These are phyloP conservation scores for Saturnispora hagleri DNA, from an alignment of 805 yeast genomes.

Conservation along the genomic window DNA sequence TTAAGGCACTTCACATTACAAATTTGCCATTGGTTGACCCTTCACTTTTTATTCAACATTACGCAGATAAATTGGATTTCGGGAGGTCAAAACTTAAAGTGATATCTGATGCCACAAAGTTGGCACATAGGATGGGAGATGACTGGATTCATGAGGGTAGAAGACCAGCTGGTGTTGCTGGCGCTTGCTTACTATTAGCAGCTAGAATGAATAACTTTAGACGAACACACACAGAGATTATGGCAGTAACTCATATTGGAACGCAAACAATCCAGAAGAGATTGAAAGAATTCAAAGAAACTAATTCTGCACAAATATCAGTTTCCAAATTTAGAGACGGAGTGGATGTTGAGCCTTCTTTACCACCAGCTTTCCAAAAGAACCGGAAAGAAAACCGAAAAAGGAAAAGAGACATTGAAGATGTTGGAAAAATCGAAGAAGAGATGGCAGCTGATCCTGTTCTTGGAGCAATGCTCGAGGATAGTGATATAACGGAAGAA, in stretches of 20 bases:
- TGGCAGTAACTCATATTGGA: constrained; percentile 91
- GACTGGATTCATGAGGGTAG: constrained; percentile 98
- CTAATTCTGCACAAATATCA: constrained; percentile 65
- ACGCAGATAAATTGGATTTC: constrained; percentile 79
- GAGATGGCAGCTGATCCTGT: constrained; percentile 35
- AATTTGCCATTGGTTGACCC: constrained; percentile 88
- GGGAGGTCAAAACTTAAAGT: constrained; percentile 69
- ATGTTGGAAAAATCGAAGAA: constrained; percentile 32
- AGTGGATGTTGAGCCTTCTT: constrained; percentile 35
- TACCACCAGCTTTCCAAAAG: constrained; percentile 76
- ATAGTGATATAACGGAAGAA: constrained; percentile 35
- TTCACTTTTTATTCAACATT: constrained; percentile 84
- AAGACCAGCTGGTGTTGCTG: constrained; percentile 97
- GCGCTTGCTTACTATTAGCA: constrained; percentile 88
- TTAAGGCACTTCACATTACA: constrained; percentile 71
- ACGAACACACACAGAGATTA: constrained; percentile 87
- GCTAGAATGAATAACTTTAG: constrained; percentile 95
- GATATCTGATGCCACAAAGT: constrained; percentile 73
- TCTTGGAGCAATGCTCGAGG: constrained; percentile 34
- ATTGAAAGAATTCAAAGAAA: constrained; percentile 75
- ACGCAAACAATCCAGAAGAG: constrained; percentile 89
- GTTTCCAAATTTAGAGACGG: constrained; percentile 58
- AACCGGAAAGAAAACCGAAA: constrained; percentile 45
- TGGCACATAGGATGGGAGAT: constrained; percentile 83
- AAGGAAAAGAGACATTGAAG: constrained; percentile 20